These are phyloP conservation scores for Phytophthora pisi DNA, from an alignment of 352 stramenopile genomes.

Conservation along the genomic window DNA sequence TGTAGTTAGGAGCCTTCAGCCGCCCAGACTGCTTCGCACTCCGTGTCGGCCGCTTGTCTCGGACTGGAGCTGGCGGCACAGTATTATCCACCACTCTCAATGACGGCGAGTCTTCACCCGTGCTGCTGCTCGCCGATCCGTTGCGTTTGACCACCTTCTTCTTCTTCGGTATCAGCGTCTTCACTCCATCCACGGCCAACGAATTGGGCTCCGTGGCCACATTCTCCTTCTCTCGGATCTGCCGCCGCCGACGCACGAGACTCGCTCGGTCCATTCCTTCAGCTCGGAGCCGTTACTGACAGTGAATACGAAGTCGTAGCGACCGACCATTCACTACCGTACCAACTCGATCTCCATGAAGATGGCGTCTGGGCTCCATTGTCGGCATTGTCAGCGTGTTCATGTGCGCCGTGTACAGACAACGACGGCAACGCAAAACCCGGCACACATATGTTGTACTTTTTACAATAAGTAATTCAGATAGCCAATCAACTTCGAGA, in stretches of 20 bases:
- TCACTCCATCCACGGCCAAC: not conserved
- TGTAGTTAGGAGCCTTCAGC: conserved; percentile 1
- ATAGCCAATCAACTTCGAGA: no score
- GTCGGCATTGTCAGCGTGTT: no score
- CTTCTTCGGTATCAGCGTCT: conserved; percentile 2
- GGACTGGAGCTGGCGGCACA: not conserved
- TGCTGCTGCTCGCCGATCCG: not conserved
- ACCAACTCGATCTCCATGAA: not conserved
- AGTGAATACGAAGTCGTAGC: not conserved
- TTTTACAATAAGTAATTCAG: no score
- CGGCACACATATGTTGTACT: no score
- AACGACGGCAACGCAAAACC: no score
- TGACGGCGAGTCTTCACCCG: not conserved
- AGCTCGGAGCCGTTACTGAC: conserved; percentile 11
- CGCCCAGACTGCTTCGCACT: conserved; percentile 11
- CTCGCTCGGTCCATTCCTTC: conserved; percentile 40
- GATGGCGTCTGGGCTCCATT: not conserved
- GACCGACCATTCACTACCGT: not conserved
- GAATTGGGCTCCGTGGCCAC: conserved; percentile 6
- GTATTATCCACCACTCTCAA: not conserved
- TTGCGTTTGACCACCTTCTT: conserved; percentile 22
- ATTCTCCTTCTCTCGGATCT: conserved; percentile 39
- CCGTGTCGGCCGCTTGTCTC: not conserved
- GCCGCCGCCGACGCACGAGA: conserved; percentile 39
- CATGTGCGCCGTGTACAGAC: no score